These are phyloP conservation scores for Adansonia madagascariensis DNA, from an alignment of 441 rosid genomes.

Conservation along the genomic window DNA sequence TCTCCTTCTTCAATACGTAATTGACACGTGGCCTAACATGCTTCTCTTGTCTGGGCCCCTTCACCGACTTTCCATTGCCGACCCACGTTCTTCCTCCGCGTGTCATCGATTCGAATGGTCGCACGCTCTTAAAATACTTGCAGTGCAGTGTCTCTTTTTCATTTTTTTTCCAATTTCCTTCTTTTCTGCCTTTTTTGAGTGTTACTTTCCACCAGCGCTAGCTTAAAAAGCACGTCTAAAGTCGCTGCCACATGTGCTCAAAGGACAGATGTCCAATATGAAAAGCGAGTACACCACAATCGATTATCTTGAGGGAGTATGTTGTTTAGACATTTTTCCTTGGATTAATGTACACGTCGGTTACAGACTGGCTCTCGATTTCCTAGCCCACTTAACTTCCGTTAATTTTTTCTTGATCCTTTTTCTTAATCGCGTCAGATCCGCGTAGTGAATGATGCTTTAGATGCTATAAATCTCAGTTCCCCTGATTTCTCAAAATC, in stretches of 20 bases:
- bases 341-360: conserved; percentile 4
- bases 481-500: background rate
- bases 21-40: background rate
- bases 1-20: background rate
- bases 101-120: conserved; percentile 31
- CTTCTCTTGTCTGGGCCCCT: conserved; percentile 30
- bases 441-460: conserved; percentile 6
- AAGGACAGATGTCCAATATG: background rate
- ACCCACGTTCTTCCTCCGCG: conserved; percentile 37
- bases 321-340: background rate
- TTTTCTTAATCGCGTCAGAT: conserved; percentile 21
- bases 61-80: conserved; percentile 36
- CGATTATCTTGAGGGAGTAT: background rate
- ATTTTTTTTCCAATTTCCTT: background rate
- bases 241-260: conserved; percentile 18
- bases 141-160: conserved; percentile 25
- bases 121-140: background rate
- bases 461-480: conserved; percentile 36
- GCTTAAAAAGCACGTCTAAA: background rate
- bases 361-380: conserved; percentile 2
- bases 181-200: conserved; percentile 30
- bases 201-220: conserved; percentile 21
- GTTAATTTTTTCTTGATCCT: background rate
- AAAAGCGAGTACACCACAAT: background rate
- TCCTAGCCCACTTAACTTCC: background rate